These are phyloP conservation scores for Trichomonas gallinae DNA, from an alignment of 208 protist genomes.

Conservation along the genomic window DNA sequence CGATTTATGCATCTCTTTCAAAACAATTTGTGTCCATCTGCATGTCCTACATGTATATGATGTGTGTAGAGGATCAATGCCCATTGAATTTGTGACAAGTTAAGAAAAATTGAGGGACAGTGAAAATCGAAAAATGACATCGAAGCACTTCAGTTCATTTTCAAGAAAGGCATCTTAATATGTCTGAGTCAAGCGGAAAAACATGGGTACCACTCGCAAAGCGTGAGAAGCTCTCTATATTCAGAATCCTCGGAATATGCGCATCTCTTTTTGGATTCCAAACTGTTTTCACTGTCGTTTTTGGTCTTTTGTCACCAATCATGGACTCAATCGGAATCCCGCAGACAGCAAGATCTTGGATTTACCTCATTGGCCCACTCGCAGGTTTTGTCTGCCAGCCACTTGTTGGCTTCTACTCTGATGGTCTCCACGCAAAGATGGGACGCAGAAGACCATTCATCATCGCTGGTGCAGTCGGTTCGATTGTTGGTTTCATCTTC, in stretches of 20 bases:
- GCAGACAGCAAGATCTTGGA: neutral
- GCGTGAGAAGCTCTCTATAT: neutral
- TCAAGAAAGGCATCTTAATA: too few relatives aligned
- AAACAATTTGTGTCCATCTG: too few relatives aligned
- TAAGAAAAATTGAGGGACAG: too few relatives aligned
- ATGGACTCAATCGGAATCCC: neutral
- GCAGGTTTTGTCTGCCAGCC: neutral
- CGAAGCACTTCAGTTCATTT: too few relatives aligned
- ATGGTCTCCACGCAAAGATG: neutral
- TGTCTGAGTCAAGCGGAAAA: neutral
- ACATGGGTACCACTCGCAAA: neutral
- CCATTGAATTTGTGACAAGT: too few relatives aligned
- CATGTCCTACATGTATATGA: too few relatives aligned
- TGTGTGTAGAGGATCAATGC: too few relatives aligned
- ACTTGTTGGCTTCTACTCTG: neutral
- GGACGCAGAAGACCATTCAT: neutral
- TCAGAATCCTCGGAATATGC: neutral
- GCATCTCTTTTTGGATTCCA: neutral
- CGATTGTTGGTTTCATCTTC: neutral
- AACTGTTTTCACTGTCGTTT: neutral
- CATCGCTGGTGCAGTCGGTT: neutral
- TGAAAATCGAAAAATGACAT: too few relatives aligned
- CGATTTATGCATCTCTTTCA: too few relatives aligned
- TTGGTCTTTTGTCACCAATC: neutral
- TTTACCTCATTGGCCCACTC: neutral